phyloP scores from a whole-genome alignment of 257 asterid genomes.

The Solanum habrochaites region DNA sequence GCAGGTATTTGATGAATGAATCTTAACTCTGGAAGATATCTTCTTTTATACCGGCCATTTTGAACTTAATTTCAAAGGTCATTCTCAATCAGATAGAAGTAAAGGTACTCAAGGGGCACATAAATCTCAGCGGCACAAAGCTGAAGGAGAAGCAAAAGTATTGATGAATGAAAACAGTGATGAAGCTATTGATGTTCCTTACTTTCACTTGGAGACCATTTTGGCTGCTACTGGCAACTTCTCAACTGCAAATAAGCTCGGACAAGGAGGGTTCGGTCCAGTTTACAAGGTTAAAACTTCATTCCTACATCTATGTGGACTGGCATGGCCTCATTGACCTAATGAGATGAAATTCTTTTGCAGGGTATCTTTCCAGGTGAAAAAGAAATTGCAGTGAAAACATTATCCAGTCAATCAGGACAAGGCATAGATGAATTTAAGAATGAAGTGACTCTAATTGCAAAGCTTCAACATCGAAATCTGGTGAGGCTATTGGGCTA shows the following conservation, averaged over 20 bases:
- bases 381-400: slow-evolving; percentile 19
- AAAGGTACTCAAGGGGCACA: background rate
- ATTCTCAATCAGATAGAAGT: background rate
- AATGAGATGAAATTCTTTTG: no score
- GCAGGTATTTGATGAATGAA: background rate
- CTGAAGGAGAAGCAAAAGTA: background rate
- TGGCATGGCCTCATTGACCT: background rate
- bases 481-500: background rate
- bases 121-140: background rate
- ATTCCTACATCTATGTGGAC: no score
- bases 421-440: slow-evolving; percentile 19
- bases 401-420: slow-evolving; percentile 9
- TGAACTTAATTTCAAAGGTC: background rate
- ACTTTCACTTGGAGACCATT: background rate
- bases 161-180: background rate
- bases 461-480: background rate
- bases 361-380: slow-evolving; percentile 4
- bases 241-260: background rate
- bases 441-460: slow-evolving; percentile 4
- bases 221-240: background rate
- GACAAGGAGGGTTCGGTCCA: slow-evolving; percentile 4
- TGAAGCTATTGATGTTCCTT: background rate
- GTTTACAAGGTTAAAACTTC: background rate
- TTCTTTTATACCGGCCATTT: background rate
- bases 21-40: background rate